Conservation (phyloP, 768 basidiomycete species). For the Lactifluus volemus region DNA sequence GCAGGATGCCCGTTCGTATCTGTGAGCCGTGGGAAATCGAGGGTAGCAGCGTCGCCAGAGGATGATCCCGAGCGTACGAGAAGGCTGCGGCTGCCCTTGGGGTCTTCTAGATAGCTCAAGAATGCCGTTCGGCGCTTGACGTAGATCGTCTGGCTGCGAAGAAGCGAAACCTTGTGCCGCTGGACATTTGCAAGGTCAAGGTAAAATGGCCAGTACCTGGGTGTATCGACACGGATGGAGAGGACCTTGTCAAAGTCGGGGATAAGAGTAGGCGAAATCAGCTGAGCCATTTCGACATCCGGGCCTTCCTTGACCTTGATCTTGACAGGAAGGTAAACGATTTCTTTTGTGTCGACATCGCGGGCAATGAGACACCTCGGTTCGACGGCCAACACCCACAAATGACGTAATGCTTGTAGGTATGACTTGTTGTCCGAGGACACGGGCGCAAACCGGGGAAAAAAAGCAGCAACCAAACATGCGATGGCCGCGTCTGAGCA, state of each 20-base stretch:
- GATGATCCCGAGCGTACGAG: conserved; percentile 84
- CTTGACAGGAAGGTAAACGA: conserved; percentile 89
- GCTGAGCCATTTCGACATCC: conserved; percentile 55
- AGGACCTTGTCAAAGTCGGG: conserved; percentile 77
- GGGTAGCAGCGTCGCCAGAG: conserved; percentile 71
- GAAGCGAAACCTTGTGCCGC: conserved; percentile 57
- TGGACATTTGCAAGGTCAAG: conserved; percentile 65
- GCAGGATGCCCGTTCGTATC: conserved; percentile 59
- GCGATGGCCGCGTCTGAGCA: conserved; percentile 90
- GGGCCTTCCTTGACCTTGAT: conserved; percentile 65
- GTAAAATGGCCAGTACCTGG: conserved; percentile 91
- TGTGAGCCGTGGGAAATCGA: conserved; percentile 76
- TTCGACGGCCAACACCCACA: conserved; percentile 95
- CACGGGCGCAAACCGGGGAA: conserved; percentile 73
- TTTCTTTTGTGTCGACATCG: conserved; percentile 86
- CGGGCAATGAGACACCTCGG: conserved; percentile 87
- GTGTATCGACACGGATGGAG: conserved; percentile 84
- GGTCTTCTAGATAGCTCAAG: conserved; percentile 89
- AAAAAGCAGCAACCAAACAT: conserved; percentile 83
- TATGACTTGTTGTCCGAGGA: conserved; percentile 86
- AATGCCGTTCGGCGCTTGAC: conserved; percentile 92
- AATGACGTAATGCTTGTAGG: conserved; percentile 85
- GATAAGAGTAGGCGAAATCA: conserved; percentile 89
- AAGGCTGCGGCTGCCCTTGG: conserved; percentile 84
- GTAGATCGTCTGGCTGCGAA: conserved; percentile 74